phyloP scores from a whole-genome alignment of 257 asterid species.

The Capsicum baccatum region DNA sequence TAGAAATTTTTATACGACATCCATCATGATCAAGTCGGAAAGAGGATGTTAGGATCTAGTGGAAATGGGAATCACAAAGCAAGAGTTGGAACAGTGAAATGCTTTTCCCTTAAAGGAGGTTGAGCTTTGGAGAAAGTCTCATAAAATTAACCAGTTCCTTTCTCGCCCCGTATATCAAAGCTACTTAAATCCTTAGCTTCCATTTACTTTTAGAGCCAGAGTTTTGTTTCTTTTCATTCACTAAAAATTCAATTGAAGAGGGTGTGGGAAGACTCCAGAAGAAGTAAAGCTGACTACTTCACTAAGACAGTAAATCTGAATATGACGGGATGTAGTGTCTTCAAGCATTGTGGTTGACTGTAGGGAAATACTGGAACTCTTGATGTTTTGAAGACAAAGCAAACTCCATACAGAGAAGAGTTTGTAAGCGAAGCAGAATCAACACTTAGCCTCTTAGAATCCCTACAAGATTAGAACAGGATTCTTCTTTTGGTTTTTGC shows the following conservation, averaged over 20 bases:
- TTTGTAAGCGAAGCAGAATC: slow-evolving; percentile 1
- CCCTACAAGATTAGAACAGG: not conserved
- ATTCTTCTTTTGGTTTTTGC: not conserved
- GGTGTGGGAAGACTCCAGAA: not conserved
- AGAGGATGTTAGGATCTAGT: no score
- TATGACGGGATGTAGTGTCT: not conserved
- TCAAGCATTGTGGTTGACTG: not conserved
- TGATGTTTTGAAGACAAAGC: not conserved
- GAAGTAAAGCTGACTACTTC: not conserved
- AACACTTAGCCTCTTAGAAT: not conserved
- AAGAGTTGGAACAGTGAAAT: no score
- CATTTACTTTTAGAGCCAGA: not conserved
- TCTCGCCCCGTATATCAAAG: no score
- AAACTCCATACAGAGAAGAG: not conserved
- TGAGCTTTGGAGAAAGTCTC: no score
- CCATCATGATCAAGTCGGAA: no score
- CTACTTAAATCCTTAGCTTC: not conserved
- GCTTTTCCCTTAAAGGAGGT: no score
- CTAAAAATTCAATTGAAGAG: not conserved
- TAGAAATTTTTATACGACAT: no score
- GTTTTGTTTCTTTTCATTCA: not conserved
- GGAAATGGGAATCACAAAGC: no score
- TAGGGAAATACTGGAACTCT: not conserved
- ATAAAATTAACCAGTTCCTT: no score
- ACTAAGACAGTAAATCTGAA: not conserved